Evolutionary conservation across 257 asterid genomes (phyloP).

Genomic region (Capsicum baccatum): DNA sequence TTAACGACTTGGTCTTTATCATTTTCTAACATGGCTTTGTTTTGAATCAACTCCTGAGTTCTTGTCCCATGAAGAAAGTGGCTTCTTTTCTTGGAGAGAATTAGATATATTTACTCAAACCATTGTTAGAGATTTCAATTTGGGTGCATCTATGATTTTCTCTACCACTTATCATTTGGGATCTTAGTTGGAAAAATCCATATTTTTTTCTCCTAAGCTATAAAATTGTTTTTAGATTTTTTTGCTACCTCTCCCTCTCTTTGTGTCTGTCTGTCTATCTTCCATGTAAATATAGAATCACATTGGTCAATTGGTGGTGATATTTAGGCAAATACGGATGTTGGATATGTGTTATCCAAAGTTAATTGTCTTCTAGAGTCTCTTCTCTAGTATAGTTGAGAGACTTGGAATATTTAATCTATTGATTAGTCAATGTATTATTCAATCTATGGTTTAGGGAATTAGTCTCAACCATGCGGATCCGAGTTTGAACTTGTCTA

Average conservation of each 20-base stretch:
- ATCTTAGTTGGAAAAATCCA: constrained; percentile 22
- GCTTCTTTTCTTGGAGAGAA: constrained; percentile 49
- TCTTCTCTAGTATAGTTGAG: constrained; percentile 79
- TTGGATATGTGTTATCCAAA: constrained; percentile 67
- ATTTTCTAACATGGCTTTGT: not conserved
- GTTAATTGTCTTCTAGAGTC: constrained; percentile 61
- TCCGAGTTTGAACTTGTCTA: too few relatives aligned
- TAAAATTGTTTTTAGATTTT: not conserved
- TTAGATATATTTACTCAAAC: constrained; percentile 50
- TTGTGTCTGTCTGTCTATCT: not conserved
- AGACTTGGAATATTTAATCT: not conserved
- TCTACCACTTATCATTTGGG: constrained; percentile 59
- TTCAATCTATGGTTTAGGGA: not conserved
- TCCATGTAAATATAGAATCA: constrained; percentile 42
- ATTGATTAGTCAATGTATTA: not conserved
- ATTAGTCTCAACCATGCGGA: too few relatives aligned
- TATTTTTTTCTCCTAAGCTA: constrained; percentile 16
- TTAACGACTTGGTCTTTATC: not conserved
- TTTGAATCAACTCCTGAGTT: constrained; percentile 62
- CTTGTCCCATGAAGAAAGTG: constrained; percentile 45
- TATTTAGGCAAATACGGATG: constrained; percentile 42
- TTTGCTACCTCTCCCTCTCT: not conserved
- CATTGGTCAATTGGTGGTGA: constrained; percentile 42
- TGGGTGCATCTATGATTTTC: constrained; percentile 55
- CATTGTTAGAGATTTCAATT: constrained; percentile 53